Base-by-base conservation (phyloP, 345 rosid species). In the Gossypium anomalum region DNA sequence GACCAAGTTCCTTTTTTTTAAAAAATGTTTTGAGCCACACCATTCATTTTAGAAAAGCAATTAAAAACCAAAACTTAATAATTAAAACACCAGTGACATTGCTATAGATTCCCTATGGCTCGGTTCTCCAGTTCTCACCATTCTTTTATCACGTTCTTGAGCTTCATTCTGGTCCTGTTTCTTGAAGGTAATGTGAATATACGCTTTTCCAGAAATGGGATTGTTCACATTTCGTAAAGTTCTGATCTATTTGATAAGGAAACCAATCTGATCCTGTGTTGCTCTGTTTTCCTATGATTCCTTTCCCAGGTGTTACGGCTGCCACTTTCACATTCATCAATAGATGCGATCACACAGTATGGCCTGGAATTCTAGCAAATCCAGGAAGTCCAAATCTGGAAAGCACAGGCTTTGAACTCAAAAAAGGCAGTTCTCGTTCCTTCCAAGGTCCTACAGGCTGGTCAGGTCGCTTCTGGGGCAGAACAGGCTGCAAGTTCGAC, bases 391-490 rank as follows among this genome's bases (percentile, higher is more conserved):
- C 88, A 1, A 84, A 74, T 12, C 82, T 87, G 6, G 86, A 85
- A 47, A 81, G 84, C 75, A 83, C 93, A 0, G 97, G 97, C 53
- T 91, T 91, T 64, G 83, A 83, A 71, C 90, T 91, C 19, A 48
- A 76, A 2, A 78, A 80, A 23, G 90, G 89, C 8, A 76, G 79
- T 53, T 87, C 90, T 0, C 81, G 82, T 48, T 58, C 93, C 44
- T 73, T 91, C 17, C 58, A 78, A 19, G 87, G 86, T 15, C 93
- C 93, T 0, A 25, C 85, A 0, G 85, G 88, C 10, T 91, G 97
- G 97, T 84, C 92, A 0, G 97, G 97, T 68, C 89, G 97, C 4
- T 83, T 91, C 84, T 91, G 97, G 97, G 93, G 89, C 11, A 82
- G 97, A 15, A 86, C 89, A 1, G 85, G 85, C 75, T 91, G 93